Percentiles rank a stretch among this genome's conserved stretches.
phyloP scores from a whole-genome alignment of 73 alveolate species.

The Diophrys sp. region DNA sequence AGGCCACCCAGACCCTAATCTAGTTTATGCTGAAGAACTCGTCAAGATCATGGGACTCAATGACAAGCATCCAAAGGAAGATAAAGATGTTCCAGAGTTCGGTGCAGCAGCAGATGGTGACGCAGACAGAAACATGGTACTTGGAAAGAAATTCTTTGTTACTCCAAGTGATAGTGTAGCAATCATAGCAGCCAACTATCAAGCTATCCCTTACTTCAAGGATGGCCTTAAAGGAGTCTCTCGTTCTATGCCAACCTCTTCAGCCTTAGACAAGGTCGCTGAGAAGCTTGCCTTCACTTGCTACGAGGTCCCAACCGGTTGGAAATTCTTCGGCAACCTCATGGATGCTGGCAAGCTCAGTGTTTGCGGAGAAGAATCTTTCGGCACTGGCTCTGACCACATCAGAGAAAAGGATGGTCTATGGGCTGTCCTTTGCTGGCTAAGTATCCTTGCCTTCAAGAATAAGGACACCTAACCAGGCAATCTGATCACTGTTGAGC shows the following conservation, averaged over 20 bases:
- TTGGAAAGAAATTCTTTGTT: slow-evolving; percentile 96
- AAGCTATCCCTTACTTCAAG: slow-evolving; percentile 76
- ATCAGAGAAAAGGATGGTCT: slow-evolving; percentile 99
- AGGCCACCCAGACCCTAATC: slow-evolving; percentile 99
- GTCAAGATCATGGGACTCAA: slow-evolving; percentile 88
- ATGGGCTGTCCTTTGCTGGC: slow-evolving; percentile 99
- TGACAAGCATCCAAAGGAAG: slow-evolving; percentile 44
- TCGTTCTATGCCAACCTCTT: slow-evolving; percentile 99
- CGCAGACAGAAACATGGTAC: slow-evolving; percentile 99
- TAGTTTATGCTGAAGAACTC: slow-evolving; percentile 91
- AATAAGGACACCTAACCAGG: slow-evolving; percentile 75
- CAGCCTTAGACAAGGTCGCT: slow-evolving; percentile 98
- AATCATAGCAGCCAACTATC: slow-evolving; percentile 88
- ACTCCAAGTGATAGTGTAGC: slow-evolving; percentile 99
- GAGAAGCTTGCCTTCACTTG: slow-evolving; percentile 80
- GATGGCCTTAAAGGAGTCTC: slow-evolving; percentile 98
- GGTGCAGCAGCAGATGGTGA: slow-evolving; percentile 99
- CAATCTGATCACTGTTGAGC: slow-evolving; percentile 83
- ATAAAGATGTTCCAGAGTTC: slow-evolving; percentile 84
- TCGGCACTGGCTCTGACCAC: slow-evolving; percentile 99
- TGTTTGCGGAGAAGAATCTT: slow-evolving; percentile 98
- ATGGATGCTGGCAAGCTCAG: slow-evolving; percentile 97
- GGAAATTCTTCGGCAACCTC: slow-evolving; percentile 99
- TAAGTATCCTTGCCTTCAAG: slow-evolving; percentile 92
- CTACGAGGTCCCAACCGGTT: slow-evolving; percentile 99